phyloP scores from a whole-genome alignment of 2,329 filamentous ascomycete species.

The Juglanconis sp. region DNA sequence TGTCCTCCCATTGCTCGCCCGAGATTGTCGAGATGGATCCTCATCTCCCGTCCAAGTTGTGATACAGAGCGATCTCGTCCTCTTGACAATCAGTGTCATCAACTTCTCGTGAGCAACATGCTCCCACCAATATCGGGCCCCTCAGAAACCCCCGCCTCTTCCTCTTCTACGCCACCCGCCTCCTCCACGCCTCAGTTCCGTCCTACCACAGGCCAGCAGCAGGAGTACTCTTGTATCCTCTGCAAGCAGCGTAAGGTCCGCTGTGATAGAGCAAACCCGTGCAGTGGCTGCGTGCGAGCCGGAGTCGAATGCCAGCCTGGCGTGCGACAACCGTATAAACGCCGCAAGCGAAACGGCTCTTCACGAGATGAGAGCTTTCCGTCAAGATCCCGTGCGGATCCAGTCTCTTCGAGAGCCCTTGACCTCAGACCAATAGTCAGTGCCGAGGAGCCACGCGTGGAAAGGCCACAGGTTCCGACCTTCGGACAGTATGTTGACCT shows the following conservation, averaged over 20 bases:
- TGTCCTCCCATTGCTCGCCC: neutral
- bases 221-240: constrained; percentile 43
- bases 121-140: neutral
- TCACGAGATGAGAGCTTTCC: neutral
- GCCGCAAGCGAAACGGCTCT: constrained; percentile 40
- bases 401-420: constrained; percentile 3
- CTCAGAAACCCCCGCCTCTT: neutral
- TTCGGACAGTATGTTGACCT: constrained; percentile 17
- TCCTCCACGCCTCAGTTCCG: neutral
- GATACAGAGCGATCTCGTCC: neutral
- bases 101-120: neutral
- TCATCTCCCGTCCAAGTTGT: neutral
- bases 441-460: constrained; percentile 1
- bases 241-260: constrained; percentile 52
- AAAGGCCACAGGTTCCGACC: constrained; percentile 13
- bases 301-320: constrained; percentile 31
- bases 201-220: neutral
- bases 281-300: constrained; percentile 37
- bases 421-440: constrained; percentile 6
- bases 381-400: neutral
- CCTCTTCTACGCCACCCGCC: neutral
- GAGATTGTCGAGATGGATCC: neutral
- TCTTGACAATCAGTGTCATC: neutral
- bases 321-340: constrained; percentile 38
- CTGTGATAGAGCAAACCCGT: constrained; percentile 44